Evolutionary conservation across 208 protist species (phyloP), one percentile per base, ranked within the genome.

Genomic region (Leptomonas pyrrhocoris): DNA sequence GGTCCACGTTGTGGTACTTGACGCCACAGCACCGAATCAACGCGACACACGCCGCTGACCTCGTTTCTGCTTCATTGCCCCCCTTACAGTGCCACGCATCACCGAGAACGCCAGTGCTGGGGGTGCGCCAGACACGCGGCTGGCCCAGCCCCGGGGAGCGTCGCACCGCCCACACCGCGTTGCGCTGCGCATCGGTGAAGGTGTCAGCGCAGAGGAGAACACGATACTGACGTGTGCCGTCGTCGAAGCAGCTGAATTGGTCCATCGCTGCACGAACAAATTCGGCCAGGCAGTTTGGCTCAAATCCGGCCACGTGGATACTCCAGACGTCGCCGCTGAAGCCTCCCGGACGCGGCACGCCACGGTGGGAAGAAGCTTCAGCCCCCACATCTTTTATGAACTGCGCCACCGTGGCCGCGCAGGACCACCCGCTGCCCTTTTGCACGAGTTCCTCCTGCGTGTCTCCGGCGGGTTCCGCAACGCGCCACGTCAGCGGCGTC

Each of bases 91-190:
- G 70, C 79, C 82, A 88, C 16, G 74, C 70, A 68, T 88, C 82
- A 6, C 82, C 82, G 16, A 74, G 55, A 18, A 78, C 66, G 13
- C 74, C 84, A 15, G 67, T 88, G 65, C 42, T 68, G 15, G 48
- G 49, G 16, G 77, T 59, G 70, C 78, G 68, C 54, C 74, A 74
- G 28, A 51, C 18, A 12, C 11, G 16, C 2, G 2, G 43, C 43
- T 48, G 16, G 7, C 4, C 43, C 16, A 13, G n/a, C 7, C 21
- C 21, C 9, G 21, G 31, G 23, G 31, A n/a, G n/a, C 51, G 60
- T 2, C 55, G 45, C 11, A 93, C 72, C n/a, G 74, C 77, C 64
- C 81, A 92, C 13, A 94, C 89, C 0, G 74, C 64, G 55, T 91
- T 90, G 12, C 79, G 78, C 23, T 87, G 79, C 1, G 40, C 73